Evolutionary conservation across 2,329 filamentous ascomycete species (phyloP), one percentile per base, ranked within the genome.

Genomic region (Mycosphaerella sp.): DNA sequence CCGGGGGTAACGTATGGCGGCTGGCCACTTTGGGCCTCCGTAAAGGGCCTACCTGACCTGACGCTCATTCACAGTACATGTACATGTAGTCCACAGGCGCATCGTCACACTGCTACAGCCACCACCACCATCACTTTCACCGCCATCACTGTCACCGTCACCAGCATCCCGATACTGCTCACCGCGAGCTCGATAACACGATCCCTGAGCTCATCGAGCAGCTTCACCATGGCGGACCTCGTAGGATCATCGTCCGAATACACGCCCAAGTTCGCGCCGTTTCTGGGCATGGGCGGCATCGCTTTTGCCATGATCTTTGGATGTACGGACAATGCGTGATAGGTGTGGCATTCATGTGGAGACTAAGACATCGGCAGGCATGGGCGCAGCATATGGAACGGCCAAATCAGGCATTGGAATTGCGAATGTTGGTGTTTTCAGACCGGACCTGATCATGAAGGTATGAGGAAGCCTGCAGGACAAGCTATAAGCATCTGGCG

Each of bases 401-500:
- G 87, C 89, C 38, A 95, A 92, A 73, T 89, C 89, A 40, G 89
- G 89, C 62, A 91, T 93, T 69, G 88, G 88, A 67, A 95, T 95
- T 66, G 84, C 87, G 34, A 89, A 88, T 64, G 86, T 93, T 59
- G 89, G 87, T 67, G 90, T 85, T 38, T 93, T 91, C 73, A 80
- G 88, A 67, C 86, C 89, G 55, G 87, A 93, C 70, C 78, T 95
- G 62, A 93, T 93, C 73, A 93, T 95, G 88, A 95, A 93, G 84
- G 87, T 86, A 73, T 36, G 32, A 12, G 56, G 51, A 62, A 65
- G 49, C 59, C 34, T 32, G 43, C 34, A 7, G 14, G 26, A 32
- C 21, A 29, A 21, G 21, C 21, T 21, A 21, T 21, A 26, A 32
- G 23, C 21, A n/a, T 17, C n/a, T 8, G 21, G 21, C n/a, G 34